Evolutionary conservation across 495 filamentous ascomycete genomes (phyloP).

Genomic region (Talaromyces nanjingensis): DNA sequence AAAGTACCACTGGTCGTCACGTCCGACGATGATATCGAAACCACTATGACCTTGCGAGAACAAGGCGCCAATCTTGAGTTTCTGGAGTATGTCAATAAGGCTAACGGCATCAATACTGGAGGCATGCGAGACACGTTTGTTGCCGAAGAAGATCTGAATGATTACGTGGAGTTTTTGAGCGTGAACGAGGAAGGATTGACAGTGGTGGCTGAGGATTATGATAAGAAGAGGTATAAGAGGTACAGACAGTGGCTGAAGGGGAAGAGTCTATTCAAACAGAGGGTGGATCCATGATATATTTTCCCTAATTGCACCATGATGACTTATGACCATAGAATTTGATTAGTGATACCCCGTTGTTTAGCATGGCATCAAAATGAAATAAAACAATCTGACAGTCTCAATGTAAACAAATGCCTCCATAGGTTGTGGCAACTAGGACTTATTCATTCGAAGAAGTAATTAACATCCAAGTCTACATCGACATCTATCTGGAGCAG

Average conservation of each 20-base stretch:
- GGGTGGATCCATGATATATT: conserved; percentile 48
- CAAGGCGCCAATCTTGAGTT: conserved; percentile 55
- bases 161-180: conserved; percentile 68
- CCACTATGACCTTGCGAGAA: conserved; percentile 27
- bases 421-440: neutral
- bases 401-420: neutral
- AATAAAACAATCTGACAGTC: neutral
- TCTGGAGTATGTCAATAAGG: conserved; percentile 61
- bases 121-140: conserved; percentile 18
- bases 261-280: conserved; percentile 91
- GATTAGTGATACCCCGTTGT: conserved; percentile 3
- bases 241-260: conserved; percentile 91
- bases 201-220: conserved; percentile 75
- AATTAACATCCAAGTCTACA: conserved; percentile 13
- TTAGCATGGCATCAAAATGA: neutral
- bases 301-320: neutral
- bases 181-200: conserved; percentile 78
- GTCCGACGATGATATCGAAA: conserved; percentile 51
- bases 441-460: neutral
- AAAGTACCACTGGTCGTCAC: conserved; percentile 82
- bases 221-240: conserved; percentile 91
- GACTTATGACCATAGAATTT: conserved; percentile 1
- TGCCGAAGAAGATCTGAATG: conserved; percentile 61
- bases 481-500: conserved; percentile 19
- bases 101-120: conserved; percentile 17